Percentiles rank a stretch among this genome's conserved stretches.
Conservation (phyloP, 805 yeast species). For the Starmerella bombicola region DNA sequence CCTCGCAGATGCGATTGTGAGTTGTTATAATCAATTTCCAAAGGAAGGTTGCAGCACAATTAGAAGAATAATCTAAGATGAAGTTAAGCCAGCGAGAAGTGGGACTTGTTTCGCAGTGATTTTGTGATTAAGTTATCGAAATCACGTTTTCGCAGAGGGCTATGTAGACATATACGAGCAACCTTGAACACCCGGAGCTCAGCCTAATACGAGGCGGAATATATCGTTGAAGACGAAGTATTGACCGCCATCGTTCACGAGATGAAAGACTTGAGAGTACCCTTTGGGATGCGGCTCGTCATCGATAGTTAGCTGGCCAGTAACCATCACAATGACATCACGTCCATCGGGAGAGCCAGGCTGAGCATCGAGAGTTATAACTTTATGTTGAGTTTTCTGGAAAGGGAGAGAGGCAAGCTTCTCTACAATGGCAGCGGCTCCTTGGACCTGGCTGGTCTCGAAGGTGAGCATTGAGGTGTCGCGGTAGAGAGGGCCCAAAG, state of each 20-base stretch:
- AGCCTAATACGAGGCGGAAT: conserved; percentile 52
- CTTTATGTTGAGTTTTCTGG: conserved; percentile 83
- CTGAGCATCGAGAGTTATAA: conserved; percentile 93
- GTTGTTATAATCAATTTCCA: no score
- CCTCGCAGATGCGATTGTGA: no score
- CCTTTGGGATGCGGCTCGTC: conserved; percentile 93
- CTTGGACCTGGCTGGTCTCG: conserved; percentile 88
- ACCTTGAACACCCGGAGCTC: no score
- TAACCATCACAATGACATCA: conserved; percentile 92
- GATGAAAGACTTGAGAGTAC: conserved; percentile 94
- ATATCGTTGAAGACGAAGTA: conserved; percentile 94
- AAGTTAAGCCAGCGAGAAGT: no score
- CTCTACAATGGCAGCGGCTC: conserved; percentile 85
- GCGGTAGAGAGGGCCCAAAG: conserved; percentile 87
- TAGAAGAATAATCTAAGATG: no score
- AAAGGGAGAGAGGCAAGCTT: conserved; percentile 81
- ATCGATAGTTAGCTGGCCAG: conserved; percentile 86
- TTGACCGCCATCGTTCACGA: conserved; percentile 81
- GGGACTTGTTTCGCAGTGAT: no score
- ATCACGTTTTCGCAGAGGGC: no score
- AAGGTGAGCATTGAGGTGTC: conserved; percentile 96
- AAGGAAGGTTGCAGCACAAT: no score
- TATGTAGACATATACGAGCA: no score
- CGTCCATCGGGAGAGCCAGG: conserved; percentile 81
- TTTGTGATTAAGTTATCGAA: no score